These are phyloP conservation scores for Gossypium davidsonii DNA, from an alignment of 441 rosid species.

Conservation along the genomic window DNA sequence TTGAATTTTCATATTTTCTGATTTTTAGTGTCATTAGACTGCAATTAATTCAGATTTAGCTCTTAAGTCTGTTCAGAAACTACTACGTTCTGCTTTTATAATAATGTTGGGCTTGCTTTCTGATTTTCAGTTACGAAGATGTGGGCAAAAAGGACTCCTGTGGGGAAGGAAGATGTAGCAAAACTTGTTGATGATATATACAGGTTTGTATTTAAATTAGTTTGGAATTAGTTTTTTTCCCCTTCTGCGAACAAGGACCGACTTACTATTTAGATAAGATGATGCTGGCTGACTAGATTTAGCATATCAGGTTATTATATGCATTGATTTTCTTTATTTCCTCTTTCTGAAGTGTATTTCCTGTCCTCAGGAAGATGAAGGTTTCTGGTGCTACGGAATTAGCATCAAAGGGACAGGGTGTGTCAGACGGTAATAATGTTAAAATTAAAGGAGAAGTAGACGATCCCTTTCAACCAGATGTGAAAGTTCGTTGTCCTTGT, in stretches of 20 bases:
- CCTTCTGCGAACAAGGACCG: no score
- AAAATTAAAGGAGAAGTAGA: constrained; percentile 49
- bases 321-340: not conserved
- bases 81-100: constrained; percentile 4
- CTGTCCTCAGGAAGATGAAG: constrained; percentile 73
- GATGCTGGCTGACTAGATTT: not conserved
- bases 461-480: not conserved
- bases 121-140: constrained; percentile 45
- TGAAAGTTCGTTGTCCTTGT: constrained; percentile 11
- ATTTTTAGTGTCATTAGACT: not conserved
- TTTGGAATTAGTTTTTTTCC: not conserved
- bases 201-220: constrained; percentile 41
- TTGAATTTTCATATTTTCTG: not conserved
- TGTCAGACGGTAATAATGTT: constrained; percentile 53
- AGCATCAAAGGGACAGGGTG: constrained; percentile 72
- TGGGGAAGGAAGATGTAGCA: constrained; percentile 79
- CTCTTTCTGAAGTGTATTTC: constrained; percentile 6
- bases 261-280: not conserved
- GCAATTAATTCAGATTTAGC: not conserved
- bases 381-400: constrained; percentile 79
- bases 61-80: not conserved
- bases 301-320: not conserved
- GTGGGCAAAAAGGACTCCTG: constrained; percentile 60
- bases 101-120: not conserved
- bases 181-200: constrained; percentile 83